Conservation (phyloP, 495 filamentous ascomycete species). For the Chaetomidium leptoderma region DNA sequence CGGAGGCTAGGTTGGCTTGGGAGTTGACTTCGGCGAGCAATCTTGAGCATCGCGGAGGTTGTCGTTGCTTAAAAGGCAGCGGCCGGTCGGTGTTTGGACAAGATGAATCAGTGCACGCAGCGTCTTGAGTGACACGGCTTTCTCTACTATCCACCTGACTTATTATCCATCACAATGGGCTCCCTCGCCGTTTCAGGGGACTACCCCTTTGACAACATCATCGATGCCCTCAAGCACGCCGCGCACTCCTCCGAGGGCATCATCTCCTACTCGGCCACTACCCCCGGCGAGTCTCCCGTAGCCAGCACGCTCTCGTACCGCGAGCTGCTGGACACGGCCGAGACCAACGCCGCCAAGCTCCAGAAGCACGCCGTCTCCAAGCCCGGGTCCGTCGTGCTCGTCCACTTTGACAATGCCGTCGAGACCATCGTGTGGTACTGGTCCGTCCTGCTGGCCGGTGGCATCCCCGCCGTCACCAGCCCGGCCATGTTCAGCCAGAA, state of each 20-base stretch:
- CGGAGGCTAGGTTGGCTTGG: neutral
- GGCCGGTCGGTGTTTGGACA: no score
- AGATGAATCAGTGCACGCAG: no score
- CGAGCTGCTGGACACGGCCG: slow-evolving; percentile 9
- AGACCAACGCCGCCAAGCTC: slow-evolving; percentile 10
- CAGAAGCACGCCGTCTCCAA: neutral
- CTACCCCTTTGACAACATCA: slow-evolving; percentile 10
- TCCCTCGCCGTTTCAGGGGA: slow-evolving; percentile 1
- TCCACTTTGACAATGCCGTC: slow-evolving; percentile 11
- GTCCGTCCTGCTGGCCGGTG: slow-evolving; percentile 8
- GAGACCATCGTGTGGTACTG: slow-evolving; percentile 10
- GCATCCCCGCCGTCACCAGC: slow-evolving; percentile 13
- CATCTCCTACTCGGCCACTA: neutral
- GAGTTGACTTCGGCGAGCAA: neutral
- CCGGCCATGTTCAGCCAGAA: slow-evolving; percentile 14
- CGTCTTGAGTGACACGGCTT: no score
- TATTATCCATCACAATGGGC: neutral
- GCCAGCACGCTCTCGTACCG: slow-evolving; percentile 8
- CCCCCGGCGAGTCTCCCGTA: neutral
- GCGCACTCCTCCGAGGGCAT: slow-evolving; percentile 4
- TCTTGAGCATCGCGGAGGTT: no score
- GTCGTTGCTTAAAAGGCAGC: neutral
- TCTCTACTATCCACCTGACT: no score
- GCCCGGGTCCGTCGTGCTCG: slow-evolving; percentile 4
- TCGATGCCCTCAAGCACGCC: slow-evolving; percentile 9